Evolutionary conservation across 2,329 filamentous ascomycete species (phyloP), one percentile per base, ranked within the genome.

Genomic region (Polytolypa hystricis): DNA sequence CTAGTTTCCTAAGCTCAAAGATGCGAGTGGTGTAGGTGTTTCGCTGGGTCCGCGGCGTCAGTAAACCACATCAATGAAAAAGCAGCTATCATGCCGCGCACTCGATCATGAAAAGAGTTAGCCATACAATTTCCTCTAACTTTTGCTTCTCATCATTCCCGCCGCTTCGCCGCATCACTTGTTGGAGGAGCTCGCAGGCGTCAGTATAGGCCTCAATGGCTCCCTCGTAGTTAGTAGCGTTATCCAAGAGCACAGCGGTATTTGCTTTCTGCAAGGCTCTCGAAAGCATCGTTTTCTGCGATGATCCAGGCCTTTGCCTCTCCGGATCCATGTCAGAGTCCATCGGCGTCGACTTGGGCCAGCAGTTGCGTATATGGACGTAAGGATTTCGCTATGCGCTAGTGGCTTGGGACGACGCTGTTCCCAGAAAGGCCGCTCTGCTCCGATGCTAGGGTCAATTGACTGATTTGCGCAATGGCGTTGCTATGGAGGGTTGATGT

Each of bases 211-310:
- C 86, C 51, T 85, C 77, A 54, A 93, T 79, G 12, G 91, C 91
- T 27, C 84, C 86, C 56, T 89, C 84, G 44, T 91, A 89, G 53
- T 96, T 94, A 52, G 91, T 84, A 10, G 85, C 86, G 71, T 95
- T 96, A 62, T 98, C 91, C 27, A 98, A 73, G 47, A 95, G 74
- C 17, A 98, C 91, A 15, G 91, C 91, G 9, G 84, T 89, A 54
- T 98, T 95, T 33, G 91, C 91, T 62, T 95, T 94, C 55, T 93
- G 82, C 37, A 98, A 66, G 1, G 91, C 91, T 49, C 83, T 84
- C n/a, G 89, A 94, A 23, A 98, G 71, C 87, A 96, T 96, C 8
- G 80, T 83, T 66, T 95, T 96, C 57, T 96, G 82, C 1, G 82
- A 85, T 10, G 75, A 74, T n/a, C 58, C 61, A 43, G 61, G 58